These are phyloP conservation scores for Oxyria digyna DNA, from an alignment of 148 eudicot species.

Conservation along the genomic window DNA sequence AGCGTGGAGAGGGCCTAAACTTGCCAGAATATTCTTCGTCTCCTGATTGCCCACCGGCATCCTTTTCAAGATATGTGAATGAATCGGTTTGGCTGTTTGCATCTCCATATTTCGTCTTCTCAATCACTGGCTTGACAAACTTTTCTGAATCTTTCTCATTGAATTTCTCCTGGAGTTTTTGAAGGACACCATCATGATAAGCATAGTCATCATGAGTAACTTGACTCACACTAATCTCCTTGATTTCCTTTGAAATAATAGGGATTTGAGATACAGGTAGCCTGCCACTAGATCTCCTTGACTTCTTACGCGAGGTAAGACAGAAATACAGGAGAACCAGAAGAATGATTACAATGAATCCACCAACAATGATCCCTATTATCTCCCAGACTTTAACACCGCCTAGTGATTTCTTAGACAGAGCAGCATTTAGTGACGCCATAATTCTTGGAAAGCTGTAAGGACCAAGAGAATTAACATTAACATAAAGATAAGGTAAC, in stretches of 20 bases:
- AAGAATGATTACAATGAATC: conserved; percentile 38
- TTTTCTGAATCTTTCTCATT: conserved; percentile 47
- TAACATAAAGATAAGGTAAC: not conserved
- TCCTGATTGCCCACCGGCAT: conserved; percentile 18
- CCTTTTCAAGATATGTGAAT: conserved; percentile 7
- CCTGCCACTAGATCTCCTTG: conserved; percentile 20
- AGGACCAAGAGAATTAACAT: not conserved
- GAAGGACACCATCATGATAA: conserved; percentile 21
- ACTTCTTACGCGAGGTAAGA: conserved; percentile 45
- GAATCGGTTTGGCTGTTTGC: conserved; percentile 4
- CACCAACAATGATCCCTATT: conserved; percentile 42
- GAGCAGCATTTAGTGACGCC: conserved; percentile 27
- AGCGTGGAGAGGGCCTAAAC: conserved; percentile 12
- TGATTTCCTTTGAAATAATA: conserved; percentile 48
- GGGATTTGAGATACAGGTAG: conserved; percentile 49
- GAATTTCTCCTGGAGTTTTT: conserved; percentile 21
- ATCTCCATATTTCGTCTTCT: conserved; percentile 8
- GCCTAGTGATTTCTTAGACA: conserved; percentile 43
- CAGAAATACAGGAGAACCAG: conserved; percentile 36
- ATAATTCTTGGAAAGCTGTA: not conserved
- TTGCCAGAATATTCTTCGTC: conserved; percentile 23
- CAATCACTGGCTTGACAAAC: conserved; percentile 9
- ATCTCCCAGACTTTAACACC: conserved; percentile 67
- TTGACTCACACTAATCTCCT: conserved; percentile 55
- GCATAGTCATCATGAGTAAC: conserved; percentile 22